phyloP scores from a whole-genome alignment of 306 rosid species.

The Luffa aegyptiaca region DNA sequence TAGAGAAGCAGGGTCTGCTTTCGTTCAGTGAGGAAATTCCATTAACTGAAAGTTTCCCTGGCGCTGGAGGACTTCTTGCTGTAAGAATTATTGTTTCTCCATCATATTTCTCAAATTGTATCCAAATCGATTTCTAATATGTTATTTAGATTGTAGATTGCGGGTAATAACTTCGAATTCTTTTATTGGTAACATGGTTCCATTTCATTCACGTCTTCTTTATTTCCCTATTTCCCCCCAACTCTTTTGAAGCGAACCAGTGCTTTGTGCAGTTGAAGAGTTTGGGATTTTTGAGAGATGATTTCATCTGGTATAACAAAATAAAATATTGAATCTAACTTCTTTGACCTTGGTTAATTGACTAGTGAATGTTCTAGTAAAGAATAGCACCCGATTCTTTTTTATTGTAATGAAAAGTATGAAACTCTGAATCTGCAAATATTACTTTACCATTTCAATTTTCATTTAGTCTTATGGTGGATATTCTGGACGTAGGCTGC shows the following conservation, averaged over 20 bases:
- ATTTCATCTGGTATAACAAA: neutral
- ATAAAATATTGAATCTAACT: neutral
- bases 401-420: neutral
- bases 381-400: neutral
- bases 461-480: neutral
- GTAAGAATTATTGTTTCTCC: constrained; percentile 32
- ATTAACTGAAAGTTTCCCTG: constrained; percentile 85
- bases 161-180: neutral
- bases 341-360: neutral
- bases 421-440: neutral
- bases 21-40: constrained; percentile 98
- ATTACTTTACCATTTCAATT: neutral
- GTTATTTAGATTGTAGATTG: neutral
- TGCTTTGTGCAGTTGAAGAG: neutral
- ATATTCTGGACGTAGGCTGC: constrained; percentile 52
- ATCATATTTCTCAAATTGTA: neutral
- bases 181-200: neutral
- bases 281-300: neutral
- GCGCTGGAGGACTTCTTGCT: constrained; percentile 68
- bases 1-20: constrained; percentile 96
- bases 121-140: neutral
- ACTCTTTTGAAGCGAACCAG: neutral
- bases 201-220: neutral
- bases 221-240: neutral
- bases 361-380: neutral